Evolutionary conservation across 1,284 basidiomycete genomes (phyloP), one percentile per base, ranked within the genome.

Genomic region (Moesziomyces globuligerus): DNA sequence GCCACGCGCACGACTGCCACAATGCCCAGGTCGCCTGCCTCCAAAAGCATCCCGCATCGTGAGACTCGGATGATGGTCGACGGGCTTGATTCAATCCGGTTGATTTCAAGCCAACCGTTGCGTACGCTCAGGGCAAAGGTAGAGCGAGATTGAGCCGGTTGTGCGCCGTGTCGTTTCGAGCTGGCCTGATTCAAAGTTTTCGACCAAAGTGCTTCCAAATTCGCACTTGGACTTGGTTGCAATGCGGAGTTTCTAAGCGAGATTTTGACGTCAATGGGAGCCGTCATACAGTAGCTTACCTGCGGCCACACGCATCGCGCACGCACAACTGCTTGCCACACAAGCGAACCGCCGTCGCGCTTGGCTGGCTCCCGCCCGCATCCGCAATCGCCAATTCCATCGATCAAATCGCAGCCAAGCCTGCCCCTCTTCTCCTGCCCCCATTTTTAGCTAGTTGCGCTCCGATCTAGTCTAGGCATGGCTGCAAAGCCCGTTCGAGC

Each of bases 231-330:
- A 11, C 29, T 9, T 17, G 34, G 54, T 56, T 56, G 54, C 32
- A 56, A 39, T 29, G 54, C 54, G 47, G 54, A 55, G 53, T 42
- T 48, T 20, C 34, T 43, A 48, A 49, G 54, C 54, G 54, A 56
- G 47, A 26, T 28, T 48, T 48, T 49, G 47, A 56, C 41, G 47
- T 48, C 47, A 56, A 29, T 21, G 37, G 29, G 41, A n/a, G n/a
- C 4, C 32, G 47, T n/a, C 21, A 18, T 46, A 9, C 45, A 47
- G 21, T 34, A n/a, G 32, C 32, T 4, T 29, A 29, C 10, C 29
- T 11, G 10, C 29, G 29, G 29, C 29, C 29, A n/a, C 10, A 15
- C 29, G 11, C 29, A 4, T 15, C 29, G 11, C 29, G 29, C 29
- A 10, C 29, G 15, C 29, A 13, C 29, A 5, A 10, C 29, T 10